Evolutionary conservation across 2,329 filamentous ascomycete species (phyloP).

Genomic region (Lachnellula arida): DNA sequence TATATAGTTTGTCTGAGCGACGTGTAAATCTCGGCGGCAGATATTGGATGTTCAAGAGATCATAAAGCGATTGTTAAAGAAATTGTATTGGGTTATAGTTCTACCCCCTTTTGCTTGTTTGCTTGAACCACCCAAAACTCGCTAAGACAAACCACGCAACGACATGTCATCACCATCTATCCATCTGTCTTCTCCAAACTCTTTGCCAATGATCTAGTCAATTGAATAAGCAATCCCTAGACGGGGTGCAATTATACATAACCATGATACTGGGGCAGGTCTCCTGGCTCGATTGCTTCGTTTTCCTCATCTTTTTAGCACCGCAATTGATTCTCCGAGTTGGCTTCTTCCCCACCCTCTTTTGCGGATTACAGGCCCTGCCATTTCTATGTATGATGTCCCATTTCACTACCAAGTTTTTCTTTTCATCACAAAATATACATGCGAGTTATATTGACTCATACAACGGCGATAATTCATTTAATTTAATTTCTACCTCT

Average conservation of each 20-base stretch:
- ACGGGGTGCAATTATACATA: background rate
- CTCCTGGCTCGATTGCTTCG: slow-evolving; percentile 69
- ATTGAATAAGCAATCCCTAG: background rate
- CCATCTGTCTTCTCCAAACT: background rate
- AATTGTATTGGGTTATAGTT: too few relatives aligned
- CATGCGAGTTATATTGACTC: background rate
- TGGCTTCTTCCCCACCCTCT: slow-evolving; percentile 54
- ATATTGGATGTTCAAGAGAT: too few relatives aligned
- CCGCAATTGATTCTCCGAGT: slow-evolving; percentile 68
- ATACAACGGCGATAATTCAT: background rate
- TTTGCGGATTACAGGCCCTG: slow-evolving; percentile 55
- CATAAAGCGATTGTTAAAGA: too few relatives aligned
- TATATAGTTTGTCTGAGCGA: background rate
- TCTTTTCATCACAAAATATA: background rate
- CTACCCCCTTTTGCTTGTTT: background rate
- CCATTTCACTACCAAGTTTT: background rate
- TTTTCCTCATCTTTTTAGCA: slow-evolving; percentile 65
- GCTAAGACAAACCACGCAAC: background rate
- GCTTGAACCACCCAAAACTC: background rate
- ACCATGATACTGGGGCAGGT: slow-evolving; percentile 70
- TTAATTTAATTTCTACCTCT: background rate
- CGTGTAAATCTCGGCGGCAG: too few relatives aligned
- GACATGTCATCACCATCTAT: slow-evolving; percentile 1
- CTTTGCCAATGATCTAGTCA: background rate
- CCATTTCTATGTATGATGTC: slow-evolving; percentile 61